Evolutionary conservation across 345 rosid genomes (phyloP).

Genomic region (Populus alba): DNA sequence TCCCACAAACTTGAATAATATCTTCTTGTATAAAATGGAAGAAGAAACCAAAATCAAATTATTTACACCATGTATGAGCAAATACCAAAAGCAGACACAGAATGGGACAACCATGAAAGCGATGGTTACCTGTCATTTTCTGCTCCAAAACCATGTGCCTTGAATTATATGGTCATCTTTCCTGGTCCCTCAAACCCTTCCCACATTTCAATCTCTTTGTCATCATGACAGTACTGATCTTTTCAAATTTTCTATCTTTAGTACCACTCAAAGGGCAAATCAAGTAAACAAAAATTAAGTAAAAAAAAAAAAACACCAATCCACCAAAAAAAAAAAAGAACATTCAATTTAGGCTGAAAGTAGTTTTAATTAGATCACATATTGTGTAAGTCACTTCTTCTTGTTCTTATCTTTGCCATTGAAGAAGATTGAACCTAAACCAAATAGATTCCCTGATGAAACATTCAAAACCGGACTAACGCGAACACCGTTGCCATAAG

Average conservation of each 20-base stretch:
- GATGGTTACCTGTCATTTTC: slow-evolving; percentile 40
- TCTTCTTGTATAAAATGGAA: background rate
- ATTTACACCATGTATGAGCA: slow-evolving; percentile 11
- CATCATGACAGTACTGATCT: background rate
- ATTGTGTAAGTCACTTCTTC: slow-evolving; percentile 37
- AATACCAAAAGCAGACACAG: slow-evolving; percentile 16
- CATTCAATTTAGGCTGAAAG: background rate
- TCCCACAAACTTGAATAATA: background rate
- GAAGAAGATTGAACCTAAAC: slow-evolving; percentile 68
- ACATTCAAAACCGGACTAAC: slow-evolving; percentile 70
- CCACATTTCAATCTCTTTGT: slow-evolving; percentile 10
- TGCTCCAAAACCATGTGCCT: slow-evolving; percentile 32
- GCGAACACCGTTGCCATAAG: slow-evolving; percentile 44
- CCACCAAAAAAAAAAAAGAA: background rate
- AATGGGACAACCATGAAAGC: slow-evolving; percentile 49
- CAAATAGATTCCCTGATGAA: slow-evolving; percentile 62
- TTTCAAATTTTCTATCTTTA: background rate
- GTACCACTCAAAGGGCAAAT: background rate
- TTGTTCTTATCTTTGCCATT: slow-evolving; percentile 57
- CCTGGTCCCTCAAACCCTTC: slow-evolving; percentile 11
- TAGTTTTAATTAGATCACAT: background rate
- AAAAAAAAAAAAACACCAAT: background rate
- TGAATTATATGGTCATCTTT: slow-evolving; percentile 12
- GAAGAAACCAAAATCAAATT: slow-evolving; percentile 5
- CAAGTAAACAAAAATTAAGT: background rate